Conservation (phyloP, 257 asterid species). For the Nyctanthes arbortristis region DNA sequence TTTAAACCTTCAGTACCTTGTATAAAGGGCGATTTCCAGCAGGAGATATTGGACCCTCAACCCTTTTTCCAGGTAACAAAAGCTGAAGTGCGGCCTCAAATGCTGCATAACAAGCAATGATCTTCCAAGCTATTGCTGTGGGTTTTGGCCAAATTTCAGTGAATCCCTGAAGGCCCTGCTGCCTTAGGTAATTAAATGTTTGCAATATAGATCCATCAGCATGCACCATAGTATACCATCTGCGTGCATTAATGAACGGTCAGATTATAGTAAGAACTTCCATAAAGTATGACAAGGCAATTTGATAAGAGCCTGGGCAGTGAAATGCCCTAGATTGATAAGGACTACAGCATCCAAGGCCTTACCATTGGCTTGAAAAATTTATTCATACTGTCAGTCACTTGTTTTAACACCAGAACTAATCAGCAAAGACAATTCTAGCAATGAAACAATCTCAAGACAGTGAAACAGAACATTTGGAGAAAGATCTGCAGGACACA, state of each 20-base stretch:
- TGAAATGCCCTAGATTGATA: neutral
- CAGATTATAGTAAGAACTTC: neutral
- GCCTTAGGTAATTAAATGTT: slow-evolving; percentile 58
- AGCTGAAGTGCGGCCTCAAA: slow-evolving; percentile 96
- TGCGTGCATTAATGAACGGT: neutral
- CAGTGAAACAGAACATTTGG: neutral
- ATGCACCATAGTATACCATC: slow-evolving; percentile 62
- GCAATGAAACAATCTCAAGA: no score
- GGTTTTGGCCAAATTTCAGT: slow-evolving; percentile 83
- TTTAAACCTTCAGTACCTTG: slow-evolving; percentile 51
- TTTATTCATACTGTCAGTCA: neutral
- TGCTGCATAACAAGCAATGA: slow-evolving; percentile 71
- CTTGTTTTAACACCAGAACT: no score
- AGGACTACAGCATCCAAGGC: neutral
- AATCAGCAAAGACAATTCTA: no score
- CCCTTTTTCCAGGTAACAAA: slow-evolving; percentile 79
- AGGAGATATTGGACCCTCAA: slow-evolving; percentile 90
- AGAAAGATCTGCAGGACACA: neutral
- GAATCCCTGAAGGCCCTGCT: slow-evolving; percentile 73
- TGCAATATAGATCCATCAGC: slow-evolving; percentile 88
- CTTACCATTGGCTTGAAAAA: neutral
- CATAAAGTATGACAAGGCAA: no score
- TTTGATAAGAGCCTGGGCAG: neutral
- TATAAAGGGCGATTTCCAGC: slow-evolving; percentile 84
- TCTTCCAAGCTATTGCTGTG: slow-evolving; percentile 68